phyloP scores from a whole-genome alignment of 495 filamentous ascomycete species.

The Trichoderma reesei region DNA sequence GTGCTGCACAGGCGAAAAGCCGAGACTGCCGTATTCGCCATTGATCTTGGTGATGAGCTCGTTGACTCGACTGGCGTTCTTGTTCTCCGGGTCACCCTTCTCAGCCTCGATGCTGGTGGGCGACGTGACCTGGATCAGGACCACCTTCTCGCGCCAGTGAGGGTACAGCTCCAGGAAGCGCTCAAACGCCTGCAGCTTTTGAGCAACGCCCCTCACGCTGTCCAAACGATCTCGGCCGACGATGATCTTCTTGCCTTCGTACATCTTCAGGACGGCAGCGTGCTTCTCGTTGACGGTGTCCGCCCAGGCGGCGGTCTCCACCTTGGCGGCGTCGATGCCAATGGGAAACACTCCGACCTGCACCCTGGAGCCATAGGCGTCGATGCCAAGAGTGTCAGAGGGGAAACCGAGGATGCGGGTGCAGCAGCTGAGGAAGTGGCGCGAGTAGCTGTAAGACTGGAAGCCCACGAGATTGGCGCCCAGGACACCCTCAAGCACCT shows the following conservation, averaged over 20 bases:
- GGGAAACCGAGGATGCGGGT: slow-evolving; percentile 79
- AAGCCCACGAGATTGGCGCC: slow-evolving; percentile 87
- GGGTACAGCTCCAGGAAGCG: slow-evolving; percentile 79
- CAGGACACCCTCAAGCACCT: slow-evolving; percentile 76
- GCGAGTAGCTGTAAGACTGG: slow-evolving; percentile 85
- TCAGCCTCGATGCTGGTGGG: slow-evolving; percentile 70
- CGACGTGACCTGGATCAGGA: slow-evolving; percentile 87
- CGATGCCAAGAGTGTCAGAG: slow-evolving; percentile 66
- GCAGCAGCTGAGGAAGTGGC: slow-evolving; percentile 87
- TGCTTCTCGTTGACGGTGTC: slow-evolving; percentile 57
- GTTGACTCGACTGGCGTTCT: slow-evolving; percentile 72
- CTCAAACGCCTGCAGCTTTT: slow-evolving; percentile 90
- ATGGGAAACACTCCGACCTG: slow-evolving; percentile 87
- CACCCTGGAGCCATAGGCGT: slow-evolving; percentile 79
- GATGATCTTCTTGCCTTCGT: slow-evolving; percentile 78
- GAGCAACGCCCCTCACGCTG: slow-evolving; percentile 77
- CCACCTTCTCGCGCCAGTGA: slow-evolving; percentile 84
- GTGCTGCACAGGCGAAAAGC: slow-evolving; percentile 81
- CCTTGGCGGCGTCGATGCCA: slow-evolving; percentile 69
- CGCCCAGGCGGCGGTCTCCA: slow-evolving; percentile 61
- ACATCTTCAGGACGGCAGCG: slow-evolving; percentile 57
- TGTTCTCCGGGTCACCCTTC: slow-evolving; percentile 58
- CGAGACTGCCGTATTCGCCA: slow-evolving; percentile 72
- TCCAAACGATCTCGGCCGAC: slow-evolving; percentile 90
- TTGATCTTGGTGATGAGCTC: slow-evolving; percentile 86